A percentile compares a stretch with the other conserved stretches of the same genome.
These are phyloP conservation scores for Pyropia yezoensis DNA, from an alignment of 23 red algal genomes.

Conservation along the genomic window DNA sequence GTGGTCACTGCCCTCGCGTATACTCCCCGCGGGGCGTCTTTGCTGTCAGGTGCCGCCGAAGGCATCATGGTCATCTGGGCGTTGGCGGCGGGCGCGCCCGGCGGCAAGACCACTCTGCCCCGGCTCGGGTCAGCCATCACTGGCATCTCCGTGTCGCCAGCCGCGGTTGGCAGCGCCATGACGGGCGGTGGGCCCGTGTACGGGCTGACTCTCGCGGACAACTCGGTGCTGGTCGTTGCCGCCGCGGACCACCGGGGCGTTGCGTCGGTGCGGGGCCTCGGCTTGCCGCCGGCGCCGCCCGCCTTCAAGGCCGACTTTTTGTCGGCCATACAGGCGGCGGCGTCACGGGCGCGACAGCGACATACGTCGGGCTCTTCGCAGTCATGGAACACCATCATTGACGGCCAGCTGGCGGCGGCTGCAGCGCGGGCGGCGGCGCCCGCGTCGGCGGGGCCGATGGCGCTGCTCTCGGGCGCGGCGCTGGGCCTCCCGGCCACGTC, in stretches of 20 bases:
- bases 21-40: constrained; percentile 9
- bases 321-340: too few relatives aligned
- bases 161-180: constrained; percentile 10
- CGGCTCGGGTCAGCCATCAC: constrained; percentile 24
- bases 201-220: constrained; percentile 28
- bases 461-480: too few relatives aligned
- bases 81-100: constrained; percentile 18
- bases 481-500: too few relatives aligned
- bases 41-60: constrained; percentile 37
- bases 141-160: constrained; percentile 21
- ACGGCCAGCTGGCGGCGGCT: too few relatives aligned
- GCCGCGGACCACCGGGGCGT: neutral
- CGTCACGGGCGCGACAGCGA: too few relatives aligned
- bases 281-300: neutral
- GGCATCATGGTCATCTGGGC: constrained; percentile 37
- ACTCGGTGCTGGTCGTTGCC: constrained; percentile 37
- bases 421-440: too few relatives aligned
- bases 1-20: constrained; percentile 25
- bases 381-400: too few relatives aligned
- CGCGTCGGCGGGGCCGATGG: too few relatives aligned
- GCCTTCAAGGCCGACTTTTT: neutral
- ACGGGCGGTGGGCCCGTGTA: constrained; percentile 20
- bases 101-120: constrained; percentile 15
- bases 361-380: too few relatives aligned
- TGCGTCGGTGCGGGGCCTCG: neutral